Conservation (phyloP, 495 filamentous ascomycete genomes). For the Penicillium roqueforti region DNA sequence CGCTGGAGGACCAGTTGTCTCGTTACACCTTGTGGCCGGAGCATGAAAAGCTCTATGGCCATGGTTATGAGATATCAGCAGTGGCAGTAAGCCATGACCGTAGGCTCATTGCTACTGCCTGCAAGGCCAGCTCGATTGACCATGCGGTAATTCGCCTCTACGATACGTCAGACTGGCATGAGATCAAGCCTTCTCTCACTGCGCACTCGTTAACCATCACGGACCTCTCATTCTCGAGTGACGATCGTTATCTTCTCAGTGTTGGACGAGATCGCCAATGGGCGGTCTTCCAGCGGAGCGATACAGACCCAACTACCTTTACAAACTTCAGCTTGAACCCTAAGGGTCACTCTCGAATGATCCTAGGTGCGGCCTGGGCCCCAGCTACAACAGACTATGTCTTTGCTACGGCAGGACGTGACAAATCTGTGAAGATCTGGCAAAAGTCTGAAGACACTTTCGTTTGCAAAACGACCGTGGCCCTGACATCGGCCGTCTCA, state of each 20-base stretch:
- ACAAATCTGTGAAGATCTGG: constrained; percentile 85
- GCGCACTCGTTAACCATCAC: constrained; percentile 85
- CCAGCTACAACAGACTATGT: constrained; percentile 41
- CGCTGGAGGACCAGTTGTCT: constrained; percentile 82
- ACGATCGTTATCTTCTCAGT: constrained; percentile 73
- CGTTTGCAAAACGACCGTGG: constrained; percentile 49
- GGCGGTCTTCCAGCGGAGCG: constrained; percentile 63
- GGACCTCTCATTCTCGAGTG: constrained; percentile 67
- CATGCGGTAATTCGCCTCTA: constrained; percentile 94
- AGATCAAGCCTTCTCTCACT: constrained; percentile 74
- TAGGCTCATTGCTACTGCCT: constrained; percentile 80
- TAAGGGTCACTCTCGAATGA: constrained; percentile 88
- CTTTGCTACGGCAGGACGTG: constrained; percentile 85
- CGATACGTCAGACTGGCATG: constrained; percentile 79
- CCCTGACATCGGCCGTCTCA: constrained; percentile 61
- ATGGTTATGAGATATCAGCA: constrained; percentile 96
- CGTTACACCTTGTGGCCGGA: constrained; percentile 95
- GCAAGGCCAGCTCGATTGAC: constrained; percentile 84
- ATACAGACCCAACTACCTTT: constrained; percentile 44
- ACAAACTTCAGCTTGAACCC: constrained; percentile 57
- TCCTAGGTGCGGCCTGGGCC: constrained; percentile 80
- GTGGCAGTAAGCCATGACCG: constrained; percentile 76
- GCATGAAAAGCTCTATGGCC: constrained; percentile 93
- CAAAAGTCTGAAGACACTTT: constrained; percentile 33
- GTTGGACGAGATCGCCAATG: constrained; percentile 90